These are phyloP conservation scores for Magnusiomyces tetraspermus DNA, from an alignment of 1,139 yeast species.

Conservation along the genomic window DNA sequence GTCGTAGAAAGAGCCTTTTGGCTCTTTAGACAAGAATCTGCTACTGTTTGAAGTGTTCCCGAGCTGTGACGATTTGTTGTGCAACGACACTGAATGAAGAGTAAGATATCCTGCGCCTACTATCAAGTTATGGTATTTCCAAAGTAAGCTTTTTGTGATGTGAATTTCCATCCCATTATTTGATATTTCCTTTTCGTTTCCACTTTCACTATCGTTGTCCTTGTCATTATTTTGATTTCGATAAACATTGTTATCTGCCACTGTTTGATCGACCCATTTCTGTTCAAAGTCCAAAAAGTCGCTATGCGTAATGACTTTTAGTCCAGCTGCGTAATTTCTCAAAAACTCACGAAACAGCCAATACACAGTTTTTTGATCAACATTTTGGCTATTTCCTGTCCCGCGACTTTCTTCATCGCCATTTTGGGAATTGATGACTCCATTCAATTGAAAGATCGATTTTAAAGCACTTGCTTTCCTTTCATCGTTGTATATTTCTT, in stretches of 20 bases:
- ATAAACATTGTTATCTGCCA: too few species aligned
- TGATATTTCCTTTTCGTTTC: neutral
- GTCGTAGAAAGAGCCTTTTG: neutral
- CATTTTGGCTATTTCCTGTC: too few species aligned
- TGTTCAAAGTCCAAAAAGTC: neutral
- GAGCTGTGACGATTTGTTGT: neutral
- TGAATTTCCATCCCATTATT: neutral
- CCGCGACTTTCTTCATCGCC: too few species aligned
- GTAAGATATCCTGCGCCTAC: neutral
- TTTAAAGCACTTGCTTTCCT: neutral
- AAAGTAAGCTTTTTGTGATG: neutral
- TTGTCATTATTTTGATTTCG: too few species aligned
- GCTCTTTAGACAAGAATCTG: neutral
- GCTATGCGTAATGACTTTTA: neutral
- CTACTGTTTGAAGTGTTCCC: neutral
- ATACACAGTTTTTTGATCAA: neutral
- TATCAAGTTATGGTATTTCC: neutral
- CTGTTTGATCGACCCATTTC: neutral
- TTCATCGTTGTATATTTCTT: neutral
- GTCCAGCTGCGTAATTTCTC: neutral
- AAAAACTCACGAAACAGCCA: slow-evolving; percentile 1
- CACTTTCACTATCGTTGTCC: too few species aligned
- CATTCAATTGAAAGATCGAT: neutral
- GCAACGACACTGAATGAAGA: neutral
- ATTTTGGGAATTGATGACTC: too few species aligned